These are phyloP conservation scores for Gamsiella multidivaricata DNA, from an alignment of 192 early-diverging fungal genomes.

Conservation along the genomic window DNA sequence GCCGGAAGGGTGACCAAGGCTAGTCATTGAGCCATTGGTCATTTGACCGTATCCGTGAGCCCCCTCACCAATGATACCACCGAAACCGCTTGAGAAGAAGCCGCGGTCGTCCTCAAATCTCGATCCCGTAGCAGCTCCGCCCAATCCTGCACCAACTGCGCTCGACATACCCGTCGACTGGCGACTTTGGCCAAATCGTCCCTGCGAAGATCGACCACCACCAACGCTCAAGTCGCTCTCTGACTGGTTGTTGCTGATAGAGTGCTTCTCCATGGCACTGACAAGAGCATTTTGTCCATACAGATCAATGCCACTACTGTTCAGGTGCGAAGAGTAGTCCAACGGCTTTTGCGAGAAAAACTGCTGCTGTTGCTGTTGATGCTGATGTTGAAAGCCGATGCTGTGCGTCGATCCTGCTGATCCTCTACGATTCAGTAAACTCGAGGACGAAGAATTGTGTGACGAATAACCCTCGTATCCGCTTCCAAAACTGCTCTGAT, in stretches of 20 bases:
- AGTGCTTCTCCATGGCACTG: conserved; percentile 21
- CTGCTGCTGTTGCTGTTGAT: conserved; percentile 25
- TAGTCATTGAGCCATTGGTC: background rate
- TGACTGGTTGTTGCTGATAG: conserved; percentile 1
- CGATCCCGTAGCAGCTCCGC: conserved; percentile 4
- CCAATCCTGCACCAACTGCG: conserved; percentile 7
- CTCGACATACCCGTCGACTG: conserved; percentile 11
- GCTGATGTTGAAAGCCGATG: conserved; percentile 20
- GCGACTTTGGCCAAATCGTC: conserved; percentile 9
- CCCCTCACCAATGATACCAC: conserved; percentile 43
- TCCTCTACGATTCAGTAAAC: conserved; percentile 35
- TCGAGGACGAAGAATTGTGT: conserved; percentile 32
- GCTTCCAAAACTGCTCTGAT: background rate
- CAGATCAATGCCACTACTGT: conserved; percentile 10
- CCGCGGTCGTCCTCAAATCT: conserved; percentile 36
- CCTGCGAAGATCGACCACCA: conserved; percentile 15
- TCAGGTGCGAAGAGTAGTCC: conserved; percentile 5
- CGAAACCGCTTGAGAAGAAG: conserved; percentile 46
- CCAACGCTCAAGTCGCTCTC: conserved; percentile 15
- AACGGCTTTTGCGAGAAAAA: conserved; percentile 14
- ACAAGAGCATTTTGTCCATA: conserved; percentile 23
- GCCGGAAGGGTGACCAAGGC: background rate
- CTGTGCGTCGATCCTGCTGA: conserved; percentile 39
- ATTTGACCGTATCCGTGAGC: conserved; percentile 28
- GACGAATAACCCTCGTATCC: conserved; percentile 39